These are phyloP conservation scores for Fusarium sp. DNA, from an alignment of 2,329 filamentous ascomycete species.

Conservation along the genomic window DNA sequence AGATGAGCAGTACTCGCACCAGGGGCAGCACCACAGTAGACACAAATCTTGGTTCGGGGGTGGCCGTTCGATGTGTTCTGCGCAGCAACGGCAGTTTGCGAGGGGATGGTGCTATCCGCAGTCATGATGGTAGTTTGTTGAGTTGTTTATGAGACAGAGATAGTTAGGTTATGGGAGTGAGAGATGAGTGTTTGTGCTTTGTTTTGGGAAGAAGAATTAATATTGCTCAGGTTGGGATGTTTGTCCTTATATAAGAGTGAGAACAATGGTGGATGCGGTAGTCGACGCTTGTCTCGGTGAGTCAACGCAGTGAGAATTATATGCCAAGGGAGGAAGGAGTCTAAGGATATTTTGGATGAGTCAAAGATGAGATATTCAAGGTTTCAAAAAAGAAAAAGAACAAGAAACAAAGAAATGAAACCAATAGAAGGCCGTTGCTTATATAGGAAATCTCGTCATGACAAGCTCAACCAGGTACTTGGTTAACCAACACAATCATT, in stretches of 20 bases:
- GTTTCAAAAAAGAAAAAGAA: slow-evolving; percentile 5
- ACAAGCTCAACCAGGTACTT: background rate
- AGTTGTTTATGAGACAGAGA: background rate
- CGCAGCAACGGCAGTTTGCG: slow-evolving; percentile 26
- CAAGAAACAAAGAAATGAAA: background rate
- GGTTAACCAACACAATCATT: slow-evolving; percentile 15
- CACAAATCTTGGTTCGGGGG: slow-evolving; percentile 79
- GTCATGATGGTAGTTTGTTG: slow-evolving; percentile 46
- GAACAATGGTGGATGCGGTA: slow-evolving; percentile 20
- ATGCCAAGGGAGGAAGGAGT: slow-evolving; percentile 22
- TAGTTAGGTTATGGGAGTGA: background rate
- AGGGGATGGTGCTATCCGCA: slow-evolving; percentile 43
- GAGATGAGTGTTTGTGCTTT: background rate
- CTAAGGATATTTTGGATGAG: slow-evolving; percentile 27
- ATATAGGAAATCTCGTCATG: slow-evolving; percentile 30
- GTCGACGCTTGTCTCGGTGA: slow-evolving; percentile 24
- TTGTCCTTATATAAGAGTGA: slow-evolving; percentile 15
- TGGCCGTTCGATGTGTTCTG: slow-evolving; percentile 50
- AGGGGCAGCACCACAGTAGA: slow-evolving; percentile 89
- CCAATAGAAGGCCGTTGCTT: slow-evolving; percentile 13
- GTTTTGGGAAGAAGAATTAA: background rate
- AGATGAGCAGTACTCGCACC: slow-evolving; percentile 82
- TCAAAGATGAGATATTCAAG: slow-evolving; percentile 6
- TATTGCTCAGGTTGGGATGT: background rate
- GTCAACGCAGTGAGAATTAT: slow-evolving; percentile 4